Percentiles rank a stretch among this genome's conserved stretches.
These are phyloP conservation scores for Ehretia macrophylla DNA, from an alignment of 257 asterid species.

Conservation along the genomic window DNA sequence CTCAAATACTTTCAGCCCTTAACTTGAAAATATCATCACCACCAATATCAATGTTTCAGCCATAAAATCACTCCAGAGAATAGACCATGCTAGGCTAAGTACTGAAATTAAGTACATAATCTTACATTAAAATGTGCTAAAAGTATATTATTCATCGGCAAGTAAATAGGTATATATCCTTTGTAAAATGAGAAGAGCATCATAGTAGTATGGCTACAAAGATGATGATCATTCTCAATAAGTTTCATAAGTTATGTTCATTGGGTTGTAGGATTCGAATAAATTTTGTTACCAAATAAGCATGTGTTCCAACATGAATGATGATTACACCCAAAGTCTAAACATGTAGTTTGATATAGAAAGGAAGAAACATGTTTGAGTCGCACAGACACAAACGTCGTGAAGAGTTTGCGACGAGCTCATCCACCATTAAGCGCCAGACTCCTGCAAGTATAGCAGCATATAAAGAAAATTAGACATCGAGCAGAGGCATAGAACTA, in stretches of 20 bases:
- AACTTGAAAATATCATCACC: neutral
- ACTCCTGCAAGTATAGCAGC: constrained; percentile 40
- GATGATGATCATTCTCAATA: neutral
- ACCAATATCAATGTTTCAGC: neutral
- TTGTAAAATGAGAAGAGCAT: neutral
- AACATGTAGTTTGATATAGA: constrained; percentile 17
- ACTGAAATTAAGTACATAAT: neutral
- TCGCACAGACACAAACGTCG: constrained; percentile 17
- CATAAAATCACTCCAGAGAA: neutral
- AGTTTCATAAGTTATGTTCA: neutral
- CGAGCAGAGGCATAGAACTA: neutral
- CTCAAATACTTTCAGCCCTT: no score
- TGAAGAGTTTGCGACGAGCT: constrained; percentile 32
- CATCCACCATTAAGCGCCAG: constrained; percentile 36
- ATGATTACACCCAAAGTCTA: neutral
- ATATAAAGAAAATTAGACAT: constrained; percentile 10
- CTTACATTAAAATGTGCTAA: neutral
- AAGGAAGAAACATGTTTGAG: constrained; percentile 9
- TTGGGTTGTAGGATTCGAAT: neutral
- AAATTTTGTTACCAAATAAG: neutral
- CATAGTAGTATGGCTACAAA: neutral
- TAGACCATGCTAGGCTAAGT: neutral
- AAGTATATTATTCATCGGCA: neutral
- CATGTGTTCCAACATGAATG: neutral
- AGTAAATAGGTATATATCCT: neutral